phyloP scores from a whole-genome alignment of 768 basidiomycete genomes.

The Boletus pseudopeckii region DNA sequence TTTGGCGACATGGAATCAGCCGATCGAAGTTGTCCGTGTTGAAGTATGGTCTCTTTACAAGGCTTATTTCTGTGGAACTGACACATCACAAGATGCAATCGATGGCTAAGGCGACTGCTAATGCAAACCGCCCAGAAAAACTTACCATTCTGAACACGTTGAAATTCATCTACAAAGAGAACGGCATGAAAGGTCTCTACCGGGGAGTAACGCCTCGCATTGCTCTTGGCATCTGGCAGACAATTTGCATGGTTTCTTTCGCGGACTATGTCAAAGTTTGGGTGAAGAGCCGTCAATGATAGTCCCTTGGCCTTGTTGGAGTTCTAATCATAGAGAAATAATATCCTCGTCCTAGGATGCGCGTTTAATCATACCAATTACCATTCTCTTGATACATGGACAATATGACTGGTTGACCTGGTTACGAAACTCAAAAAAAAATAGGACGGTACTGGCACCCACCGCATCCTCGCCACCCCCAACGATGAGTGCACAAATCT shows the following conservation, averaged over 20 bases:
- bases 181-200: conserved; percentile 95
- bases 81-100: conserved; percentile 84
- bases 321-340: conserved; percentile 20
- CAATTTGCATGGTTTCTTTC: conserved; percentile 98
- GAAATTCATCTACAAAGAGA: conserved; percentile 92
- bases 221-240: conserved; percentile 95
- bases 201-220: conserved; percentile 97
- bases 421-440: neutral
- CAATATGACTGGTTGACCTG: neutral
- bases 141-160: conserved; percentile 90
- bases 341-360: conserved; percentile 19
- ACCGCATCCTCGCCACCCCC: neutral
- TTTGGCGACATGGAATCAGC: conserved; percentile 98
- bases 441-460: too few species aligned
- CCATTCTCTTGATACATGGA: neutral
- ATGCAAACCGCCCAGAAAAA: conserved; percentile 83
- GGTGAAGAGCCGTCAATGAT: conserved; percentile 46
- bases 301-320: conserved; percentile 1
- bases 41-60: conserved; percentile 51
- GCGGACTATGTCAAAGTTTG: conserved; percentile 94
- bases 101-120: conserved; percentile 77
- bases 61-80: neutral
- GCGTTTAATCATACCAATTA: conserved; percentile 12
- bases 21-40: conserved; percentile 95
- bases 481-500: conserved; percentile 38